Base-by-base conservation (phyloP, 202 grass and related monocot genomes). In the Carex arenaria region DNA sequence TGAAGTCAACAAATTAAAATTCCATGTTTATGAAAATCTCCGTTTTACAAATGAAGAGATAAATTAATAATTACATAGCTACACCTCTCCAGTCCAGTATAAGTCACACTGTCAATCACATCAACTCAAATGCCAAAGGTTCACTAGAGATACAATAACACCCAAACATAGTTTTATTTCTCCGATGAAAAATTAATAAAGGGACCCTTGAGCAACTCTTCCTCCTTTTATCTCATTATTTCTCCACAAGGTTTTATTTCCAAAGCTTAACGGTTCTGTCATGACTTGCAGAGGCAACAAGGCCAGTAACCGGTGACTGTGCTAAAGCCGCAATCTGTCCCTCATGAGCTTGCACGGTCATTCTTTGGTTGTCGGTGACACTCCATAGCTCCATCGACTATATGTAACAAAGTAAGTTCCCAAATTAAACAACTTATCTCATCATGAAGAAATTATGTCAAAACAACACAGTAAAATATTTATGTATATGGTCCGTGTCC, bases 311-410 rank as follows among this genome's bases (percentile, higher is more conserved):
- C 0, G 85, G 84, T 12, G 90, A 85, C 34, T 91, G 87, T 7
- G 95, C 92, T 65, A 94, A 75, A 66, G 89, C 92, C 60, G 90
- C 84, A 26, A 98, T 82, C 20, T 90, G 69, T 26, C 95, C 92
- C 13, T 94, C 95, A 45, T 98, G 95, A 47, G 85, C 90, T 76
- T 70, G 67, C 56, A 94, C 53, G 9, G 86, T 56, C 38, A 89
- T 89, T 32, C 82, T 86, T 42, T 89, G 86, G 60, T 85, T 86
- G 72, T 91, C 92, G 7, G 66, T 53, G 3, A 90, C 31, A 85
- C 90, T 93, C 92, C 89, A 98, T 32, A 98, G 89, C 89, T 98
- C 95, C 89, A 94, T n/a, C 4, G 85, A 93, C 95, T 98, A 87
- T 89, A 93, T 67, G 9, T 23, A 83, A 87, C 74, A 52, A 31